Evolutionary conservation across 1,284 basidiomycete genomes (phyloP).

Genomic region (Trichosporon coremiiforme): DNA sequence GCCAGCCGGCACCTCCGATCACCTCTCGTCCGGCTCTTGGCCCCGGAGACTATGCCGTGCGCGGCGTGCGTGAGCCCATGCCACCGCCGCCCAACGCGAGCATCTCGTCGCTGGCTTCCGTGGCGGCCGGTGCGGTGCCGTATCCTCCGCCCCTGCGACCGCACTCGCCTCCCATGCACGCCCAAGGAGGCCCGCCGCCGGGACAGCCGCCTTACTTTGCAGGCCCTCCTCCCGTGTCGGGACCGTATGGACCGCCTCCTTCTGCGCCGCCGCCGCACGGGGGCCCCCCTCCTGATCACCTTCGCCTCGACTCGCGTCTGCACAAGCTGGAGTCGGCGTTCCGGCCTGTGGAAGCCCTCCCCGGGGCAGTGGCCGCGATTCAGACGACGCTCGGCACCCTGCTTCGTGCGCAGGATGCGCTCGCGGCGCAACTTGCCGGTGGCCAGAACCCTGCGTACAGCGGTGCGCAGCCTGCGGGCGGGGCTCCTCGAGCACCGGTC

Average conservation of each 20-base stretch:
- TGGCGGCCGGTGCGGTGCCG: constrained; percentile 22
- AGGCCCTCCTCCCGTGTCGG: constrained; percentile 19
- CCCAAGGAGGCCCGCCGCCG: constrained; percentile 20
- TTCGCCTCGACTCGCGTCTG: constrained; percentile 26
- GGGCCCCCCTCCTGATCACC: constrained; percentile 20
- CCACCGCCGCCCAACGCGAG: constrained; percentile 41
- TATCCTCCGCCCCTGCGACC: constrained; percentile 29
- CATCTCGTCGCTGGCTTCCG: constrained; percentile 31
- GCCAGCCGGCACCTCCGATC: constrained; percentile 45
- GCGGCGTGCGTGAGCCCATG: constrained; percentile 46
- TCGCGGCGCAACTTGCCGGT: constrained; percentile 21
- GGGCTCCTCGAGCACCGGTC: constrained; percentile 6
- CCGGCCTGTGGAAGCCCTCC: constrained; percentile 26
- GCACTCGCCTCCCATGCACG: constrained; percentile 27
- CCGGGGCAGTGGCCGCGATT: constrained; percentile 26
- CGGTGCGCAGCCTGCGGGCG: constrained; percentile 9
- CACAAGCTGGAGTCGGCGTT: constrained; percentile 29
- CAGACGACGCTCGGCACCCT: constrained; percentile 29
- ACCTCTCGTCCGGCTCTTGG: constrained; percentile 39
- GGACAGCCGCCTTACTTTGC: constrained; percentile 24
- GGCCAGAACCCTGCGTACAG: constrained; percentile 7
- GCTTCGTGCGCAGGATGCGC: constrained; percentile 27
- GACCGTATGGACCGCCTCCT: constrained; percentile 20
- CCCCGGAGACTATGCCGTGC: constrained; percentile 37
- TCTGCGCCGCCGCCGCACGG: constrained; percentile 16